phyloP scores from a whole-genome alignment of 2,329 filamentous ascomycete species.

The Ampelomyces quisqualis region DNA sequence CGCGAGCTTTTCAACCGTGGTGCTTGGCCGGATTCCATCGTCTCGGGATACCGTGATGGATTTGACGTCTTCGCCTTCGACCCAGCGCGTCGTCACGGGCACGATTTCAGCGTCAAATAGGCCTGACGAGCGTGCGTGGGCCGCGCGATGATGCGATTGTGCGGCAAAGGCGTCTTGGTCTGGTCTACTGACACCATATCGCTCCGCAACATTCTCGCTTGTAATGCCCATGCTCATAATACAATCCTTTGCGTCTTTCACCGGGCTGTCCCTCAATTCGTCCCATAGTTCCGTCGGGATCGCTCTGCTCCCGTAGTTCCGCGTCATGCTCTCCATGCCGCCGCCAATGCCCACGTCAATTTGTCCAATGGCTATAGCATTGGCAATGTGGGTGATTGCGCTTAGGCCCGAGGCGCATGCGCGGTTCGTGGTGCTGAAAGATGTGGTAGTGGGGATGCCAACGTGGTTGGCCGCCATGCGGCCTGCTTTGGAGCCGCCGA shows the following conservation, averaged over 20 bases:
- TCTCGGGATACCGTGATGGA: conserved; percentile 71
- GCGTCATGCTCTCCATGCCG: conserved; percentile 95
- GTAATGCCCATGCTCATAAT: conserved; percentile 95
- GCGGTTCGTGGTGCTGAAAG: conserved; percentile 84
- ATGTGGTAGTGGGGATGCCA: conserved; percentile 70
- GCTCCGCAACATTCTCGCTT: conserved; percentile 78
- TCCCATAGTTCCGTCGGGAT: conserved; percentile 83
- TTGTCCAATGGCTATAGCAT: conserved; percentile 71
- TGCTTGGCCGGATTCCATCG: conserved; percentile 75
- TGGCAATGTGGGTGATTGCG: conserved; percentile 71
- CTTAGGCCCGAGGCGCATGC: conserved; percentile 80
- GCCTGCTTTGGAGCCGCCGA: conserved; percentile 85
- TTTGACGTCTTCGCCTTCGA: conserved; percentile 60
- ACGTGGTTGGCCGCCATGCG: conserved; percentile 88
- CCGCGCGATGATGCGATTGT: conserved; percentile 71
- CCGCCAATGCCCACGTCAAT: conserved; percentile 77
- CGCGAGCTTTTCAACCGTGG: conserved; percentile 68
- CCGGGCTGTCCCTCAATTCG: conserved; percentile 62
- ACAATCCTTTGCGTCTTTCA: conserved; percentile 75
- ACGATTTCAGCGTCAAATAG: conserved; percentile 78
- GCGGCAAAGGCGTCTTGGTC: conserved; percentile 86
- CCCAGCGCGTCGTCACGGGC: conserved; percentile 70
- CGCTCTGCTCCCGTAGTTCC: conserved; percentile 82
- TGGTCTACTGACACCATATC: conserved; percentile 70
- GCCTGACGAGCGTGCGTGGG: conserved; percentile 67